Percentiles rank a stretch among this genome's conserved stretches.
phyloP scores from a whole-genome alignment of 441 rosid genomes.

The Arabidopsis hybrid region DNA sequence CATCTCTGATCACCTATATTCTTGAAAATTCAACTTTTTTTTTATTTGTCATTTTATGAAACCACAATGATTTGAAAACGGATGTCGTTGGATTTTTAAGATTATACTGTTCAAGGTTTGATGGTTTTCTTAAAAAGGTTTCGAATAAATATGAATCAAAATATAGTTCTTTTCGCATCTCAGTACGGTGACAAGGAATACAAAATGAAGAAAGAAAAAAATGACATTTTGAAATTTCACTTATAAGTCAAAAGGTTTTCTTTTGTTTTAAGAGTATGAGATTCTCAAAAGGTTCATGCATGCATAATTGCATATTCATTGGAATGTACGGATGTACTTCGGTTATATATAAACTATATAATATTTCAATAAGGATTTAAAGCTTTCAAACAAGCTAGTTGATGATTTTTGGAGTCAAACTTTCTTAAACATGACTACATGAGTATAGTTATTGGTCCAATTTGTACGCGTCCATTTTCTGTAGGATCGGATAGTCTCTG shows the following conservation, averaged over 20 bases:
- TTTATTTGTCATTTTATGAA: not conserved
- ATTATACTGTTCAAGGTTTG: not conserved
- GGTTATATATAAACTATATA: slow-evolving; percentile 8
- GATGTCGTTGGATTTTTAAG: not conserved
- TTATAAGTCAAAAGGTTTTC: slow-evolving; percentile 10
- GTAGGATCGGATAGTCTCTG: not conserved
- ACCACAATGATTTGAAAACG: not conserved
- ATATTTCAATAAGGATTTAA: not conserved
- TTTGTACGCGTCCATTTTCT: slow-evolving; percentile 24
- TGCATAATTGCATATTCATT: not conserved
- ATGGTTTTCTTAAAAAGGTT: not conserved
- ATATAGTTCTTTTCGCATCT: not conserved
- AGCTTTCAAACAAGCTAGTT: slow-evolving; percentile 10
- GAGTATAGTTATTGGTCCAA: slow-evolving; percentile 15
- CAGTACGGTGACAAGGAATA: not conserved
- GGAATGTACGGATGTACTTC: slow-evolving; percentile 42
- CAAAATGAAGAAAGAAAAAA: no score
- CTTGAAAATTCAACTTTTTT: not conserved
- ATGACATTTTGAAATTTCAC: not conserved
- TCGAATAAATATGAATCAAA: not conserved
- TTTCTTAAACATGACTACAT: not conserved
- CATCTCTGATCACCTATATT: slow-evolving; percentile 20
- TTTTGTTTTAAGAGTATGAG: not conserved
- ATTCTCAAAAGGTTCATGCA: slow-evolving; percentile 13
- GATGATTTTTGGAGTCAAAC: slow-evolving; percentile 25